These are phyloP conservation scores for Ammopiptanthus mongolicus DNA, from an alignment of 306 rosid genomes.

Conservation along the genomic window DNA sequence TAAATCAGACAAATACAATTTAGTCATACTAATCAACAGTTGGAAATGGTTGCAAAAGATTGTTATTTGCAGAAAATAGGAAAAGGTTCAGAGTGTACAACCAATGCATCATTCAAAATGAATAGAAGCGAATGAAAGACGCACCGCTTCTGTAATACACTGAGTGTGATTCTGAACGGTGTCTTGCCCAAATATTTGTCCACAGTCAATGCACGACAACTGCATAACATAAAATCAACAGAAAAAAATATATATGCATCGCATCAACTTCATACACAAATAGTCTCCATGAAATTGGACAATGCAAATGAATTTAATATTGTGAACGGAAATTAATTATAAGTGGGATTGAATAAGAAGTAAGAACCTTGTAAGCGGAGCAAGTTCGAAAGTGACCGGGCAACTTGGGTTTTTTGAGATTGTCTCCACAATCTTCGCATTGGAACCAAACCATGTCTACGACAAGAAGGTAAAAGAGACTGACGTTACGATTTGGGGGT, in stretches of 20 bases:
- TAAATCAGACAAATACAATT: background rate
- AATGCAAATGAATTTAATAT: background rate
- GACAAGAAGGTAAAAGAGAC: too few relatives aligned
- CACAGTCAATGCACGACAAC: constrained; percentile 95
- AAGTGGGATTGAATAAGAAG: constrained; percentile 6
- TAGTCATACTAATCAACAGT: background rate
- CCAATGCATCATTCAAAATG: background rate
- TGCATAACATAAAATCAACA: constrained; percentile 26
- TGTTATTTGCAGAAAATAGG: background rate
- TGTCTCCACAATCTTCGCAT: constrained; percentile 92
- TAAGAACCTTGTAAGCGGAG: constrained; percentile 59
- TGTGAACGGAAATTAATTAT: background rate
- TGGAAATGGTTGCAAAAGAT: too few relatives aligned
- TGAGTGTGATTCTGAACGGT: constrained; percentile 78
- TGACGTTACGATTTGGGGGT: background rate
- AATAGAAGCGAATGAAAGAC: constrained; percentile 9
- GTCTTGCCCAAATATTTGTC: constrained; percentile 66
- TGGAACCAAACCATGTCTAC: constrained; percentile 88
- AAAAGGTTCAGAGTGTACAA: background rate
- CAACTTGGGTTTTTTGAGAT: constrained; percentile 84
- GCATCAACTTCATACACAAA: background rate
- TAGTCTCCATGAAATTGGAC: background rate
- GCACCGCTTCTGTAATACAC: constrained; percentile 83
- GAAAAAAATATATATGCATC: background rate
- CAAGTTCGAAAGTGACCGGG: constrained; percentile 64